These are phyloP conservation scores for Aspergillus sergii DNA, from an alignment of 2,329 filamentous ascomycete species.

Conservation along the genomic window DNA sequence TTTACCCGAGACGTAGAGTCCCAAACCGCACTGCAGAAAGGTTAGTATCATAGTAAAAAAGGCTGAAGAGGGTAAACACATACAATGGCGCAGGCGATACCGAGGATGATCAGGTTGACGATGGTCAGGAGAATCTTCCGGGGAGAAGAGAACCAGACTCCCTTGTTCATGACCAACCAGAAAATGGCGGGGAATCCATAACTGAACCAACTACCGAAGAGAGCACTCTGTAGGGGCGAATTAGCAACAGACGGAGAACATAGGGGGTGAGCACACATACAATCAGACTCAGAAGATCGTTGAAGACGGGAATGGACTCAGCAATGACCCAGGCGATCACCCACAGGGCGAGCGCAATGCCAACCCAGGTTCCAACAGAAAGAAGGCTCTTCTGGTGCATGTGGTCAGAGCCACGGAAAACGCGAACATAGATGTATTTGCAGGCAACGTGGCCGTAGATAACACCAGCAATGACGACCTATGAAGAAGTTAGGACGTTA, in stretches of 20 bases:
- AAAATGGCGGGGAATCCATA: constrained; percentile 50
- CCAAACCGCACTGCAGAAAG: constrained; percentile 38
- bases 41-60: constrained; percentile 7
- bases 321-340: constrained; percentile 67
- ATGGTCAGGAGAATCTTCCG: constrained; percentile 48
- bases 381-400: constrained; percentile 52
- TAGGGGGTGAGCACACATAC: constrained; percentile 21
- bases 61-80: background rate
- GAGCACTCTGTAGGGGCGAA: constrained; percentile 42
- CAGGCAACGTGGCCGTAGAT: constrained; percentile 68
- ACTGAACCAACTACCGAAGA: constrained; percentile 70
- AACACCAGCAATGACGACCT: constrained; percentile 69
- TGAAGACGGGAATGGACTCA: constrained; percentile 70
- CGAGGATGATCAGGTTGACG: constrained; percentile 47
- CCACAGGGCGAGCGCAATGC: constrained; percentile 59
- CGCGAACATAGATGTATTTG: constrained; percentile 66
- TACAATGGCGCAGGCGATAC: constrained; percentile 33
- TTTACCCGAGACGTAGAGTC: constrained; percentile 44
- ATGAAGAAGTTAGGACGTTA: background rate
- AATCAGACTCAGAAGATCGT: constrained; percentile 65
- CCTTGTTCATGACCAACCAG: constrained; percentile 53
- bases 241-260: constrained; percentile 10
- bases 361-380: constrained; percentile 60
- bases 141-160: constrained; percentile 39
- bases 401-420: constrained; percentile 62